These are phyloP conservation scores for Pedinophyceae sp. DNA, from an alignment of 139 green algal species.

Conservation along the genomic window DNA sequence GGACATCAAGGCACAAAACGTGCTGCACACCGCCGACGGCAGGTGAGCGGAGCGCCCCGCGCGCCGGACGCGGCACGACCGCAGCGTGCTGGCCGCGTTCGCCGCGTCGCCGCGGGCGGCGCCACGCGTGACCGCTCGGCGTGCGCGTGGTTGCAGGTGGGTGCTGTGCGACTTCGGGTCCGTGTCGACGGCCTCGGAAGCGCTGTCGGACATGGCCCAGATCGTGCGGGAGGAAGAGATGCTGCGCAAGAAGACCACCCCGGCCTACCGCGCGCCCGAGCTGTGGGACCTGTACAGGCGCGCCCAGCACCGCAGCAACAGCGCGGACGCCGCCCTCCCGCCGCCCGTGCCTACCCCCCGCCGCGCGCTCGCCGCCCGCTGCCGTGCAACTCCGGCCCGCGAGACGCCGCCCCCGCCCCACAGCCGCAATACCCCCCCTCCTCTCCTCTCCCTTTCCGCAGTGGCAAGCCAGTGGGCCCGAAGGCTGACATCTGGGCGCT, in stretches of 20 bases:
- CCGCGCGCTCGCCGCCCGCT: not conserved
- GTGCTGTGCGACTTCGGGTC: slow-evolving; percentile 91
- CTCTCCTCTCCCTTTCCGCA: not conserved
- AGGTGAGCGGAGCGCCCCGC: too few relatives aligned
- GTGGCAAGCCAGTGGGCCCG: slow-evolving; percentile 47
- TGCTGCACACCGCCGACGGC: not conserved
- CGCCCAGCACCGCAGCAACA: too few relatives aligned
- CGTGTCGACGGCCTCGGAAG: slow-evolving; percentile 15
- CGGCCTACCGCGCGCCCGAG: slow-evolving; percentile 84
- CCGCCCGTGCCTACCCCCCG: not conserved
- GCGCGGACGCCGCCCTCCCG: too few relatives aligned
- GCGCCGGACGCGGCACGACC: too few relatives aligned
- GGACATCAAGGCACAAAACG: not conserved
- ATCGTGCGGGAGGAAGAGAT: slow-evolving; percentile 63
- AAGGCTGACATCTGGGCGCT: slow-evolving; percentile 73
- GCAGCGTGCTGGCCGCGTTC: too few relatives aligned
- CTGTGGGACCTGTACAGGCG: slow-evolving; percentile 13
- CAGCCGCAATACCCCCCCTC: not conserved
- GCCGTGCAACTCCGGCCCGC: not conserved
- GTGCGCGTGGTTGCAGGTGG: too few relatives aligned
- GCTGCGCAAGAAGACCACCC: slow-evolving; percentile 72
- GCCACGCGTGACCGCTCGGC: too few relatives aligned
- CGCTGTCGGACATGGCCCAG: slow-evolving; percentile 38
- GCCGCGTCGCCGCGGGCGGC: too few relatives aligned
- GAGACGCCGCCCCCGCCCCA: not conserved